A percentile compares a stretch with the other conserved stretches of the same genome.
Evolutionary conservation across 2,329 filamentous ascomycete genomes (phyloP).

Genomic region (Beauveria sp.): DNA sequence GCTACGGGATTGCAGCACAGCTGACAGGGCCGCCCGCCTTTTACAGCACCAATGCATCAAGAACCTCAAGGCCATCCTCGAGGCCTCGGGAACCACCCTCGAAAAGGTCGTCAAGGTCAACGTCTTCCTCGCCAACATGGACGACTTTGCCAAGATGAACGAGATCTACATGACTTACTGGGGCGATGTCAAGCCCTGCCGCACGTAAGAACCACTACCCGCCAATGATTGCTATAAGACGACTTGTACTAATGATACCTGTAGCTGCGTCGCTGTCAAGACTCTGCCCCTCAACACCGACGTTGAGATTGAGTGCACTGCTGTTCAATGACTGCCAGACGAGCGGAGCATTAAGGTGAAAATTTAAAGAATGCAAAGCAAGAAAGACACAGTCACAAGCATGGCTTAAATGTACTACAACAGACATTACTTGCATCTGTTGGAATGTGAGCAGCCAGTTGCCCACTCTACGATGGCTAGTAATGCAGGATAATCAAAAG

Average conservation of each 20-base stretch:
- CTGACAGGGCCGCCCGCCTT: not conserved
- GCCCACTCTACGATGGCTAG: not conserved
- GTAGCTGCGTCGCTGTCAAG: slow-evolving; percentile 28
- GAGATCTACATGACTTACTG: slow-evolving; percentile 66
- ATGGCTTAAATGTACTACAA: not conserved
- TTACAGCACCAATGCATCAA: slow-evolving; percentile 54
- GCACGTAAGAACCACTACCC: slow-evolving; percentile 26
- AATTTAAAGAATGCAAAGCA: not conserved
- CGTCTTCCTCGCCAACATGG: slow-evolving; percentile 68
- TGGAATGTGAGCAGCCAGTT: too few species aligned
- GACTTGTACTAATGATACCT: not conserved
- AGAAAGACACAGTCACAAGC: not conserved
- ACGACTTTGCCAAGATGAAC: slow-evolving; percentile 69
- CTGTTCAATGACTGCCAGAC: slow-evolving; percentile 18
- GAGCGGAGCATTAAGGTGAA: not conserved
- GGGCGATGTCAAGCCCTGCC: slow-evolving; percentile 38
- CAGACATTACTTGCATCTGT: not conserved
- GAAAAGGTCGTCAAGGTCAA: slow-evolving; percentile 64
- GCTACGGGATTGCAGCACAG: too few species aligned
- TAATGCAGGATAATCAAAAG: not conserved
- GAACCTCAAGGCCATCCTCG: slow-evolving; percentile 62
- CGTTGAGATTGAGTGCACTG: slow-evolving; percentile 24
- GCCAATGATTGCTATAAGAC: not conserved
- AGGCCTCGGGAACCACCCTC: slow-evolving; percentile 58
- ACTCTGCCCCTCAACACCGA: not conserved